A percentile compares a stretch with the other conserved stretches of the same genome.
These are phyloP conservation scores for Solanum arcanum DNA, from an alignment of 257 asterid genomes.

Conservation along the genomic window DNA sequence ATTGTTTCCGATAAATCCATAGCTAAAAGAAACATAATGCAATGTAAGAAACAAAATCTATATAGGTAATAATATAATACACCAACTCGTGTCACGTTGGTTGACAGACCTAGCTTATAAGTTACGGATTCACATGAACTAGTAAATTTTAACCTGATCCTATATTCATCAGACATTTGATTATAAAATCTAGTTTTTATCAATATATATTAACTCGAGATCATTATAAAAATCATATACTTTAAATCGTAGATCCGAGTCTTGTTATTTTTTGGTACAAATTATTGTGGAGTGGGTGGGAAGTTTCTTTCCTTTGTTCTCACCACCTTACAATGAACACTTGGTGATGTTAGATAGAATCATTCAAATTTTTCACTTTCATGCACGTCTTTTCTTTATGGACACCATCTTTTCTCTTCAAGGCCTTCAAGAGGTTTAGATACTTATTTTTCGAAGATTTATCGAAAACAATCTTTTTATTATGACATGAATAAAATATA, in stretches of 20 bases:
- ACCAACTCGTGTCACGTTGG: not conserved
- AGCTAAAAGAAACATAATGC: no score
- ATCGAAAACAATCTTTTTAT: no score
- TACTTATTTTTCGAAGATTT: no score
- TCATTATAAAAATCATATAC: not conserved
- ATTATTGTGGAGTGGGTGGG: not conserved
- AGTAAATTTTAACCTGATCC: not conserved
- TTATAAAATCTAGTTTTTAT: not conserved
- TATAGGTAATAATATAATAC: not conserved
- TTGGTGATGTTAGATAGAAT: not conserved
- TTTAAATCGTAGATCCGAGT: not conserved
- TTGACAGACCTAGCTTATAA: not conserved
- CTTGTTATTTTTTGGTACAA: accelerated
- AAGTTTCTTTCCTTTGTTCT: not conserved
- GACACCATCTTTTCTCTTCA: not conserved
- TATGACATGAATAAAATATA: not conserved
- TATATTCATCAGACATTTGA: not conserved
- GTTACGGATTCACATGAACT: not conserved
- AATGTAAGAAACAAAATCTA: no score
- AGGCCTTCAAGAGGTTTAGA: not conserved
- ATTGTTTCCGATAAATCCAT: not conserved
- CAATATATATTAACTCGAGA: not conserved
- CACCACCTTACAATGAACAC: not conserved
- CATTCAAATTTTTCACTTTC: not conserved
- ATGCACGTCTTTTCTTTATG: not conserved